Evolutionary conservation across 2,329 filamentous ascomycete species (phyloP).

Genomic region (Tolypocladium pustulatum): DNA sequence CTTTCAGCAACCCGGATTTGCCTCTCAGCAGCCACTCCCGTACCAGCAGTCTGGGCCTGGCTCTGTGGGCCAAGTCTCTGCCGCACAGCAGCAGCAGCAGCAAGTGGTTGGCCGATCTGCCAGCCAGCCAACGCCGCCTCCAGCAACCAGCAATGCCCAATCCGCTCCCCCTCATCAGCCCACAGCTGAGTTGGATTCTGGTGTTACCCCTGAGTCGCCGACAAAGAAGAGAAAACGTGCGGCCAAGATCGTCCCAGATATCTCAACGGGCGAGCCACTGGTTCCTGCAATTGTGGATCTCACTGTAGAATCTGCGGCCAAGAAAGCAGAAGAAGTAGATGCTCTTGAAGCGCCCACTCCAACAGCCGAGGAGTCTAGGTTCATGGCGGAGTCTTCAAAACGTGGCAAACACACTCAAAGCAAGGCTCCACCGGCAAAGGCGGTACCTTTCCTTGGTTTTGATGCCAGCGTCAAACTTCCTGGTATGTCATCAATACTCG

Average conservation of each 20-base stretch:
- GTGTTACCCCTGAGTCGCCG: constrained; percentile 14
- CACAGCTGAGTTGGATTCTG: background rate
- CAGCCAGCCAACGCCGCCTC: constrained; percentile 4
- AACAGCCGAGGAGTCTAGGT: constrained; percentile 20
- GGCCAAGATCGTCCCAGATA: constrained; percentile 16
- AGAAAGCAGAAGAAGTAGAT: constrained; percentile 25
- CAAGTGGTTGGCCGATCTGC: constrained; percentile 10
- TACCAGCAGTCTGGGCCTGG: constrained; percentile 9
- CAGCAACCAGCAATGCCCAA: background rate
- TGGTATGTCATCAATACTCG: constrained; percentile 8
- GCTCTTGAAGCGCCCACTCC: constrained; percentile 18
- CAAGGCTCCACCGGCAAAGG: constrained; percentile 27
- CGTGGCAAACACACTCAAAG: constrained; percentile 25
- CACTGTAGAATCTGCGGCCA: constrained; percentile 15
- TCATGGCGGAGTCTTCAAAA: constrained; percentile 27
- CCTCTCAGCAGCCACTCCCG: constrained; percentile 10
- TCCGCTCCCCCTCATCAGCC: background rate
- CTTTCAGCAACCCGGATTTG: constrained; percentile 5
- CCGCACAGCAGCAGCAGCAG: constrained; percentile 12
- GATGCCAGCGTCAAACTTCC: constrained; percentile 29
- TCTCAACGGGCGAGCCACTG: constrained; percentile 15
- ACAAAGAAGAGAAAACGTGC: constrained; percentile 28
- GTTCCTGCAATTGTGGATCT: constrained; percentile 14
- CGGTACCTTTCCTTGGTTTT: constrained; percentile 25
- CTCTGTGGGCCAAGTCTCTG: background rate